Base-by-base conservation (phyloP, 495 filamentous ascomycete species). In the Hypoxylon trugodes region DNA sequence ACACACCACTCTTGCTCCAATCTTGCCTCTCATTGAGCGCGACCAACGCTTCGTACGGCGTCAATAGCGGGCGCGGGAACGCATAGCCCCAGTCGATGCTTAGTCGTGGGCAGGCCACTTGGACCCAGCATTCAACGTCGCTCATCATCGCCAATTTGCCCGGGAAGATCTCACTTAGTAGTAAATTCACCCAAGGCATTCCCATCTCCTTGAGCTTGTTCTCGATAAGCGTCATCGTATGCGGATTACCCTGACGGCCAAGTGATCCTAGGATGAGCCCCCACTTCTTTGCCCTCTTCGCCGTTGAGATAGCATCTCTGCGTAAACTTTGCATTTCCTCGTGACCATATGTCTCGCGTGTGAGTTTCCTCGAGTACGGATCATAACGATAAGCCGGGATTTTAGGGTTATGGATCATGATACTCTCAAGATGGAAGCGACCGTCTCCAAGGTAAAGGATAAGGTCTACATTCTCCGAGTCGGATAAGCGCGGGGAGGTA, bases 51-150 rank as follows among this genome's bases (percentile, higher is more conserved):
- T 98, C 95, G 63, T 98, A 97, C 9, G 95, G 94, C 41, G 93
- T 98, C 69, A 98, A 71, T 61, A 98, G 70, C 26, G 95, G 95
- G 26, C 90, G 79, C 3, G 89, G 81, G 74, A 98, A 98, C 10
- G 96, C 95, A 79, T 98, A 98, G 0, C 95, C 95, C 95, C 95
- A 98, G 77, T 98, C 95, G 58, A 98, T 98, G 73, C 92, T 96
- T 69, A 98, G 69, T 22, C 95, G 76, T 6, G 95, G 95, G 79
- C 95, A 98, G 6, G 95, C 95, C 36, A 98, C 91, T 75, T 98
- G 95, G 28, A 98, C 93, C 95, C 95, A 98, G 58, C 91, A 94
- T 65, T 96, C 95, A 4, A 98, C 89, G 71, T 98, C 93, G 21
- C 71, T 66, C 91, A 98, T 96, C 79, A 94, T 84, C 0, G 89